Evolutionary conservation across 75 land plant genomes (phyloP).

Genomic region (Ceratopteris richardii): DNA sequence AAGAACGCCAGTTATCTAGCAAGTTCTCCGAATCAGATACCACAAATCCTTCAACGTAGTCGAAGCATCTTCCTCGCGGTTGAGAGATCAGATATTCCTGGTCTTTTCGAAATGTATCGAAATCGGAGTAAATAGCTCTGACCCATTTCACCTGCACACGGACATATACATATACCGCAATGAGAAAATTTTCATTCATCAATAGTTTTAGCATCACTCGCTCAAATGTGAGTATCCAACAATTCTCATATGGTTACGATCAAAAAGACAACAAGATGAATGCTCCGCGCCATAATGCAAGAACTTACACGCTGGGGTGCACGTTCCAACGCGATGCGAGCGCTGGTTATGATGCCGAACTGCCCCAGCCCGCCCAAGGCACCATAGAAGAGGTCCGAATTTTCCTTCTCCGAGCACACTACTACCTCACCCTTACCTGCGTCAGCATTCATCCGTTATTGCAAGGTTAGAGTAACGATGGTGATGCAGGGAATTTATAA

Average conservation of each 20-base stretch:
- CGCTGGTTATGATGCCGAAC: constrained; percentile 78
- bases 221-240: too few relatives aligned
- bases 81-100: constrained; percentile 51
- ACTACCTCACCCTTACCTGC: constrained; percentile 72
- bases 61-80: constrained; percentile 22
- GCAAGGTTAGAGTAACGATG: neutral
- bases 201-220: too few relatives aligned
- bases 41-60: constrained; percentile 64
- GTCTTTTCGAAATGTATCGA: constrained; percentile 40
- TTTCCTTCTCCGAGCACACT: constrained; percentile 42
- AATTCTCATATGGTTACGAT: too few relatives aligned
- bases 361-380: constrained; percentile 79
- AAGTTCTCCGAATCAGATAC: constrained; percentile 48
- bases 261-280: too few relatives aligned
- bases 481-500: neutral
- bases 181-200: too few relatives aligned
- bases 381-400: constrained; percentile 55
- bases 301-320: constrained; percentile 58
- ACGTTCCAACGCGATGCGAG: constrained; percentile 52
- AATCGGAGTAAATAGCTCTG: constrained; percentile 47
- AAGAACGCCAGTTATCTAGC: constrained; percentile 57
- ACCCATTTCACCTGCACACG: constrained; percentile 49
- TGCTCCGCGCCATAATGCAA: neutral
- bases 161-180: neutral
- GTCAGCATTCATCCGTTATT: neutral